phyloP scores from a whole-genome alignment of 768 basidiomycete species.

The Mycena olivaceomarginata region DNA sequence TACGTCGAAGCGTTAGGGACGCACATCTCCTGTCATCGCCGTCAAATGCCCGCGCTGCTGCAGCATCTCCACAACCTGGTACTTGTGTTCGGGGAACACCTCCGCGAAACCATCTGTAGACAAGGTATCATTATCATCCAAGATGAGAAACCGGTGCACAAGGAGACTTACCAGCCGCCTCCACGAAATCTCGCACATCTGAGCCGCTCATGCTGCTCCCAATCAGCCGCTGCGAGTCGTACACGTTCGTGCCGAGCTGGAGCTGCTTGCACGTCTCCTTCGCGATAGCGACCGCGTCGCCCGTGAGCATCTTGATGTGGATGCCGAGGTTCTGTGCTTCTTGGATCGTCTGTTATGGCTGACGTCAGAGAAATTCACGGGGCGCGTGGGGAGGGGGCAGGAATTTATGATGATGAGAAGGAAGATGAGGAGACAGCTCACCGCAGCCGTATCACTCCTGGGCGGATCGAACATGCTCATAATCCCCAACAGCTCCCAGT shows the following conservation, averaged over 20 bases:
- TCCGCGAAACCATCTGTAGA: slow-evolving; percentile 67
- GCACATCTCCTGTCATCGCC: slow-evolving; percentile 65
- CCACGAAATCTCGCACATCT: slow-evolving; percentile 60
- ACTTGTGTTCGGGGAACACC: slow-evolving; percentile 67
- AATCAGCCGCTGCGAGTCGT: slow-evolving; percentile 66
- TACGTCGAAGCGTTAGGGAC: slow-evolving; percentile 16
- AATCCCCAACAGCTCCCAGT: slow-evolving; percentile 64
- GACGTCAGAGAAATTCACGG: too few species aligned
- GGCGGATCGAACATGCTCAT: slow-evolving; percentile 68
- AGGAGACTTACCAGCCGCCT: slow-evolving; percentile 55
- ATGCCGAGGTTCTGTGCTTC: slow-evolving; percentile 66
- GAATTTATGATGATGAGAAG: background rate
- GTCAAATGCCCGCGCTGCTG: slow-evolving; percentile 63
- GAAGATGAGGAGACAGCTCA: slow-evolving; percentile 40
- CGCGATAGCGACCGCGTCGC: slow-evolving; percentile 70
- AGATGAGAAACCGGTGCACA: too few species aligned
- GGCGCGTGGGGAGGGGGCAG: too few species aligned
- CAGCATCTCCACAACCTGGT: slow-evolving; percentile 60
- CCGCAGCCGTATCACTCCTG: slow-evolving; percentile 62
- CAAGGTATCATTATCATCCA: background rate
- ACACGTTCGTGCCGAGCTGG: slow-evolving; percentile 66
- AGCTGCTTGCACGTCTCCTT: slow-evolving; percentile 68
- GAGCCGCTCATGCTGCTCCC: slow-evolving; percentile 65
- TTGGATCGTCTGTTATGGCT: slow-evolving; percentile 56
- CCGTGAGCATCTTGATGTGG: slow-evolving; percentile 71